Evolutionary conservation across 768 basidiomycete species (phyloP).

Genomic region (Lactifluus volemus): DNA sequence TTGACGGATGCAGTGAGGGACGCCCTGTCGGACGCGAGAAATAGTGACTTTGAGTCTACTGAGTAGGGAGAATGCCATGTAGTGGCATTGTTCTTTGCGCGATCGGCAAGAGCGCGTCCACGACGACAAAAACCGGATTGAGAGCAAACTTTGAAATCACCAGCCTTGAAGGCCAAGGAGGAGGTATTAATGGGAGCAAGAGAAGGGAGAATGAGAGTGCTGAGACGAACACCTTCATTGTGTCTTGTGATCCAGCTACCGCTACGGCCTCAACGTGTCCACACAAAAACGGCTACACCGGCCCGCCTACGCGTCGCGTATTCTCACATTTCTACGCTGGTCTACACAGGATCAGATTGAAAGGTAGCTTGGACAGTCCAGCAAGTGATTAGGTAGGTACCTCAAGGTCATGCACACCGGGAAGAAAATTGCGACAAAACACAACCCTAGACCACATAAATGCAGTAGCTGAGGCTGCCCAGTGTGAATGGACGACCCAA

Average conservation of each 20-base stretch:
- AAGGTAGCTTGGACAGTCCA: too few relatives aligned
- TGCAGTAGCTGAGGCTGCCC: slow-evolving; percentile 37
- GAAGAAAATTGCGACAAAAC: too few relatives aligned
- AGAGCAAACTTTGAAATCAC: slow-evolving; percentile 93
- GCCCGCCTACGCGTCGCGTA: not conserved
- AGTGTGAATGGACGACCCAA: slow-evolving; percentile 43
- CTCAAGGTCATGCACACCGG: too few relatives aligned
- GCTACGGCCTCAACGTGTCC: too few relatives aligned
- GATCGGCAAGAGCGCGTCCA: slow-evolving; percentile 73
- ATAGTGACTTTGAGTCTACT: slow-evolving; percentile 48
- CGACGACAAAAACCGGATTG: slow-evolving; percentile 93
- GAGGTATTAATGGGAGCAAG: slow-evolving; percentile 26
- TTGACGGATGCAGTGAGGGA: slow-evolving; percentile 67
- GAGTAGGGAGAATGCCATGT: slow-evolving; percentile 87
- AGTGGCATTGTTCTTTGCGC: slow-evolving; percentile 48
- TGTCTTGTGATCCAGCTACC: not conserved
- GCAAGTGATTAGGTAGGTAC: too few relatives aligned
- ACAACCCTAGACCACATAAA: too few relatives aligned
- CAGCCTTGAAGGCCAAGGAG: slow-evolving; percentile 54
- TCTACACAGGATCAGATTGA: too few relatives aligned
- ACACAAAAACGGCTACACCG: not conserved
- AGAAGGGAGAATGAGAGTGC: slow-evolving; percentile 23
- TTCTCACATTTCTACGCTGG: too few relatives aligned
- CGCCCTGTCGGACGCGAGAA: slow-evolving; percentile 44
- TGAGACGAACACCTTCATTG: slow-evolving; percentile 16